Conservation (phyloP, 345 rosid genomes). For the Salix suchowensis region DNA sequence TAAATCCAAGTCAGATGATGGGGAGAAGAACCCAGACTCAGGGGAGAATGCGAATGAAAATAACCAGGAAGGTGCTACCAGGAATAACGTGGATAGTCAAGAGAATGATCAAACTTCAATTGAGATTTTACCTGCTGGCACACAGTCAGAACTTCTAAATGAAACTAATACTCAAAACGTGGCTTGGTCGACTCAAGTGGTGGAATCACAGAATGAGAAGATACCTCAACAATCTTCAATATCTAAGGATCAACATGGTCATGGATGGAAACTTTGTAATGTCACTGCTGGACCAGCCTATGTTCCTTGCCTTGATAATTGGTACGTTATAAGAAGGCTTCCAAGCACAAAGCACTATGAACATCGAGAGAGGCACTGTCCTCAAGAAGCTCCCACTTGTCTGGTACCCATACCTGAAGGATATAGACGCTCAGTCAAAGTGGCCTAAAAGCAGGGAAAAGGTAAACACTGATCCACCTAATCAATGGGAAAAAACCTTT, state of each 20-base stretch:
- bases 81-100: conserved; percentile 44
- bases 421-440: conserved; percentile 64
- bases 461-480: conserved; percentile 34
- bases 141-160: conserved; percentile 77
- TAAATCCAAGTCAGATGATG: conserved; percentile 33
- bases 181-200: conserved; percentile 83
- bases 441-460: conserved; percentile 98
- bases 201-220: conserved; percentile 83
- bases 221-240: conserved; percentile 47
- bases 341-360: conserved; percentile 78
- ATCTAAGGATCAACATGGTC: conserved; percentile 33
- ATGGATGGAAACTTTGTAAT: conserved; percentile 82
- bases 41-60: conserved; percentile 36
- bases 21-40: conserved; percentile 28
- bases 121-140: conserved; percentile 72
- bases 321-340: conserved; percentile 70
- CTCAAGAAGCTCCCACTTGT: conserved; percentile 78
- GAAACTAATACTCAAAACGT: conserved; percentile 65
- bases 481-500: conserved; percentile 1
- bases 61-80: conserved; percentile 35
- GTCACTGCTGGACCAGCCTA: conserved; percentile 83
- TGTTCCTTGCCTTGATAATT: conserved; percentile 95
- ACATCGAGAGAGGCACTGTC: conserved; percentile 98
- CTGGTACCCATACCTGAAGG: conserved; percentile 86
- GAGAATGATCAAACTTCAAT: conserved; percentile 39